These are phyloP conservation scores for Phytophthora europaea DNA, from an alignment of 352 stramenopile species.

Conservation along the genomic window DNA sequence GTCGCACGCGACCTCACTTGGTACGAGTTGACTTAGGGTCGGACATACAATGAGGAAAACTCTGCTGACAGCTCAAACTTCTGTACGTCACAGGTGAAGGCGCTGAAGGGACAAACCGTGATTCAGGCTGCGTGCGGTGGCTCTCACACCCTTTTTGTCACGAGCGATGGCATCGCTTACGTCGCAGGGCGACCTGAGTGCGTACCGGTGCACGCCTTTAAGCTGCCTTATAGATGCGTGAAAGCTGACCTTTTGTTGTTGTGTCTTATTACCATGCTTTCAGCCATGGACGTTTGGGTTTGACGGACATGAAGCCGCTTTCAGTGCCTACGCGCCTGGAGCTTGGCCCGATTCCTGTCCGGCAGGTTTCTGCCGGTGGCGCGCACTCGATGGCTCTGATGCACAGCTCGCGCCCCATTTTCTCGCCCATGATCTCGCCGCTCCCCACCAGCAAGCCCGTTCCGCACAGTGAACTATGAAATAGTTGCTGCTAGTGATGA, in stretches of 20 bases:
- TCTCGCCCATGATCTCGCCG: slow-evolving; percentile 73
- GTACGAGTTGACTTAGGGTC: slow-evolving; percentile 32
- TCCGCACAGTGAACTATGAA: slow-evolving; percentile 37
- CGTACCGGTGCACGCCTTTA: slow-evolving; percentile 21
- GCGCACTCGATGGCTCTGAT: slow-evolving; percentile 81
- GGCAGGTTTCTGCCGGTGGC: slow-evolving; percentile 77
- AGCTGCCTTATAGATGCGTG: neutral
- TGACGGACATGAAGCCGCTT: slow-evolving; percentile 64
- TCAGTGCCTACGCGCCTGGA: slow-evolving; percentile 63
- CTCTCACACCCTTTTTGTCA: slow-evolving; percentile 91
- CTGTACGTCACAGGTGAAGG: slow-evolving; percentile 54
- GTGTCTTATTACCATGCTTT: slow-evolving; percentile 2
- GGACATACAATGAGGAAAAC: neutral
- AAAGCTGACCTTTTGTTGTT: slow-evolving; percentile 2
- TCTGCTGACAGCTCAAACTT: slow-evolving; percentile 16
- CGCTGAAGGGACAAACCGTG: slow-evolving; percentile 65
- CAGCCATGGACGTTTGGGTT: slow-evolving; percentile 78
- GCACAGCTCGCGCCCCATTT: slow-evolving; percentile 64
- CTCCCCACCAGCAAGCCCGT: slow-evolving; percentile 40
- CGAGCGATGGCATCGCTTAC: slow-evolving; percentile 84
- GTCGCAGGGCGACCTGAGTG: slow-evolving; percentile 89
- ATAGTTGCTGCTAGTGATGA: neutral
- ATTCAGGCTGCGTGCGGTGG: slow-evolving; percentile 83
- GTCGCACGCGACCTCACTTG: slow-evolving; percentile 70
- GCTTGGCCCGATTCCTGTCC: slow-evolving; percentile 64